Evolutionary conservation across 345 rosid species (phyloP).

Genomic region (Salix suchowensis): DNA sequence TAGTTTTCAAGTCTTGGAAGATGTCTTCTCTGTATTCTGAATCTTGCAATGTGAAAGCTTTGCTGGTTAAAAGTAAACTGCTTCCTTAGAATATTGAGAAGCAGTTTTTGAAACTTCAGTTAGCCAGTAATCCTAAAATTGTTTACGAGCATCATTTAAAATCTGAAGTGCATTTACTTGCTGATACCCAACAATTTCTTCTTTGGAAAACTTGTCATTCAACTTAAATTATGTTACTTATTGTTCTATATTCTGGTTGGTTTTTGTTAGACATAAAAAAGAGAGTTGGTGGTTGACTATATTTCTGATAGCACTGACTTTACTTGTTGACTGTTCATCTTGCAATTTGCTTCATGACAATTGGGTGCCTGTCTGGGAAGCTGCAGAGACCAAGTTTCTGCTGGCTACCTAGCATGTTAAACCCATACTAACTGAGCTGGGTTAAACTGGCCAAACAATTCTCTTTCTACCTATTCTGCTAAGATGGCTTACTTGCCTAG

Average conservation of each 20-base stretch:
- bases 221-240: background rate
- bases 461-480: no score
- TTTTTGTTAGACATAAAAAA: background rate
- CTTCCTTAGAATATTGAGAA: background rate
- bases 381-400: background rate
- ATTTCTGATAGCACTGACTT: background rate
- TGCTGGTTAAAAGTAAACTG: background rate
- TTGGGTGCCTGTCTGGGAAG: background rate
- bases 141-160: background rate
- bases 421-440: background rate
- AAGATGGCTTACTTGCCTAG: background rate
- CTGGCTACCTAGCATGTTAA: background rate
- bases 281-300: background rate
- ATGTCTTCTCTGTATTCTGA: background rate
- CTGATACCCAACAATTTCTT: background rate
- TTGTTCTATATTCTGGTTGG: background rate
- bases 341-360: background rate
- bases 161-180: background rate
- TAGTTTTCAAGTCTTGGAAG: background rate
- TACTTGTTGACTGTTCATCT: background rate
- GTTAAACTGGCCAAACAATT: background rate
- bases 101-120: background rate
- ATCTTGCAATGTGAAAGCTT: background rate
- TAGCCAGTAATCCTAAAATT: background rate
- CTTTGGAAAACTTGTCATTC: background rate